Conservation (phyloP, 495 filamentous ascomycete species). For the Annulohypoxylon moriforme region DNA sequence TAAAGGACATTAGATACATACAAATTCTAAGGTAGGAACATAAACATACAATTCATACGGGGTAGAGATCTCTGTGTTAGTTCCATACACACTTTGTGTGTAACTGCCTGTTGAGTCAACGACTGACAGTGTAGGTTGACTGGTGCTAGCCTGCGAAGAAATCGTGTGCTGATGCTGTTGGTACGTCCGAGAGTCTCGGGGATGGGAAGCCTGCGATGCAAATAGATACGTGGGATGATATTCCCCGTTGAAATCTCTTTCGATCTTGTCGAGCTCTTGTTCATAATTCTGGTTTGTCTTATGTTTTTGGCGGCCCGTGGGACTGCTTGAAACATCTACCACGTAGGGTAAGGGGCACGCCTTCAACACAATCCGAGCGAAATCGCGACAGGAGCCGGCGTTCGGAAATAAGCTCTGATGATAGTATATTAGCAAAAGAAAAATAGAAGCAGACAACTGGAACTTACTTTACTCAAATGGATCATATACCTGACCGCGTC, state of each 20-base stretch:
- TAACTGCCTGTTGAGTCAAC: constrained; percentile 6
- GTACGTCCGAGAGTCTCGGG: not conserved
- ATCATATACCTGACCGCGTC: constrained; percentile 21
- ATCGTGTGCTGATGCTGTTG: not conserved
- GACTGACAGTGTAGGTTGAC: constrained; percentile 14
- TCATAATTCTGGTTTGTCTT: not conserved
- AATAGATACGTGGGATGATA: constrained; percentile 21
- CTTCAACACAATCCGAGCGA: constrained; percentile 17
- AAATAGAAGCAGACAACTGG: not conserved
- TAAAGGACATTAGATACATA: not conserved
- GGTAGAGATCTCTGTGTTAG: constrained; percentile 1
- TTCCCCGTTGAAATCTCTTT: not conserved
- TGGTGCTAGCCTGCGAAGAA: constrained; percentile 11
- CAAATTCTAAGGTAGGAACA: not conserved
- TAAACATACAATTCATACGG: not conserved
- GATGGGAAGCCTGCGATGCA: not conserved
- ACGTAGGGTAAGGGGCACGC: not conserved
- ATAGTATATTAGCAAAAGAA: not conserved
- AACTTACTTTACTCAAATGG: constrained; percentile 23
- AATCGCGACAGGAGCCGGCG: not conserved
- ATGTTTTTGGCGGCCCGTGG: not conserved
- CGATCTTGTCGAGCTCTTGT: constrained; percentile 6
- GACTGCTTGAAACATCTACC: not conserved
- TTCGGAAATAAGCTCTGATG: constrained; percentile 19
- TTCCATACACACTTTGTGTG: constrained; percentile 4